Percentiles rank a stretch among this genome's conserved stretches.
phyloP scores from a whole-genome alignment of 2,329 filamentous ascomycete genomes.

The Pseudophaeomoniella oleicola region DNA sequence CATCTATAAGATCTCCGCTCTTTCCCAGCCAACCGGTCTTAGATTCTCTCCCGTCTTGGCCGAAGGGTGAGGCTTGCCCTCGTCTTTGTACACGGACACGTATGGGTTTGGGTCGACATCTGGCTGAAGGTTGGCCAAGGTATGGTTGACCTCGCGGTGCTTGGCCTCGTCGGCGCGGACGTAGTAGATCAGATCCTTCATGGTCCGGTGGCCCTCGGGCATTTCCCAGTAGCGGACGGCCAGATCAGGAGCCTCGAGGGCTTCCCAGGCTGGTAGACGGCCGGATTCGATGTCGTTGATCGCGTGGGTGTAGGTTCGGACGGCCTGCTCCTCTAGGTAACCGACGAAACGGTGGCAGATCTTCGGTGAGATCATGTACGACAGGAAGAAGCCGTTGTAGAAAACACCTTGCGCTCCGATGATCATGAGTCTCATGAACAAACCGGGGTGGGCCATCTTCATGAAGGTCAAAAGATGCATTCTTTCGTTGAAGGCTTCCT shows the following conservation, averaged over 20 bases:
- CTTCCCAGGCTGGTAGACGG: slow-evolving; percentile 67
- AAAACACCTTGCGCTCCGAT: slow-evolving; percentile 89
- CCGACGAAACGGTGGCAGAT: slow-evolving; percentile 93
- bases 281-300: slow-evolving; percentile 77
- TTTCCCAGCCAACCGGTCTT: slow-evolving; percentile 64
- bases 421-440: slow-evolving; percentile 86
- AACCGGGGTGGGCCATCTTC: slow-evolving; percentile 73
- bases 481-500: slow-evolving; percentile 82
- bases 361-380: slow-evolving; percentile 73
- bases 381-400: slow-evolving; percentile 85
- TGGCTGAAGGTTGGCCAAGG: slow-evolving; percentile 74
- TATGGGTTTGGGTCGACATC: slow-evolving; percentile 85
- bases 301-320: slow-evolving; percentile 84
- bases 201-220: slow-evolving; percentile 66
- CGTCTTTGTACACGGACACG: slow-evolving; percentile 64
- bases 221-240: slow-evolving; percentile 90
- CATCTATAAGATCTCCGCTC: slow-evolving; percentile 54
- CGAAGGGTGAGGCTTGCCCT: slow-evolving; percentile 50
- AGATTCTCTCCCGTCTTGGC: slow-evolving; percentile 39
- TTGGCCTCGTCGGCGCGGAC: slow-evolving; percentile 81
- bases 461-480: slow-evolving; percentile 92
- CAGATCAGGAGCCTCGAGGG: slow-evolving; percentile 70
- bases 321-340: slow-evolving; percentile 93
- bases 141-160: slow-evolving; percentile 92
- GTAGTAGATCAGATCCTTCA: slow-evolving; percentile 78